phyloP scores from a whole-genome alignment of 2,329 filamentous ascomycete genomes.

The Talaromyces sp. region DNA sequence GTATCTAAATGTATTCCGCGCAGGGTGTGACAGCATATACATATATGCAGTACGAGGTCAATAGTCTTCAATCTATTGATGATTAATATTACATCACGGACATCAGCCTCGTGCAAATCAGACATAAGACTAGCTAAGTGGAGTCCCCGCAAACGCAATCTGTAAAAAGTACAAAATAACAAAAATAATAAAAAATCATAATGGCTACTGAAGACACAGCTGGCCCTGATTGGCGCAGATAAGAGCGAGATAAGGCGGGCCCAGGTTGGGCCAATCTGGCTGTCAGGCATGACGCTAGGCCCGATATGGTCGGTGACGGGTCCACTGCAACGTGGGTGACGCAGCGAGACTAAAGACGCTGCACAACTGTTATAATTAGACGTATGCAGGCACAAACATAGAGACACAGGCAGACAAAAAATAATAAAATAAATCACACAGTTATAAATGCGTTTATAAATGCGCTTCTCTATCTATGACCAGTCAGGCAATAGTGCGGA shows the following conservation, averaged over 20 bases:
- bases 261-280: background rate
- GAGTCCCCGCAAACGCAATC: background rate
- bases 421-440: no score
- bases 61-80: background rate
- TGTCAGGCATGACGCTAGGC: background rate
- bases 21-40: background rate
- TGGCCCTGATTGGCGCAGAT: slow-evolving; percentile 8
- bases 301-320: background rate
- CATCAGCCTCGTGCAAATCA: background rate
- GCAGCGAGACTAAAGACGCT: no score
- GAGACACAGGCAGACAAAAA: no score
- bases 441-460: background rate
- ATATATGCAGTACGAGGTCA: background rate
- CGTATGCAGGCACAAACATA: background rate
- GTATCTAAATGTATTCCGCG: no score
- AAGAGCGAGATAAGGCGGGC: slow-evolving; percentile 7
- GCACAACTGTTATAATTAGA: background rate
- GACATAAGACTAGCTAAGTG: background rate
- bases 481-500: background rate
- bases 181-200: slow-evolving; percentile 4
- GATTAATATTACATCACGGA: background rate
- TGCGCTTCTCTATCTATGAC: background rate
- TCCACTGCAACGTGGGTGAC: background rate
- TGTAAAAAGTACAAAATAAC: background rate
- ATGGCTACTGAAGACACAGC: background rate